A percentile compares a stretch with the other conserved stretches of the same genome.
These are phyloP conservation scores for Calcarisporium arbuscula DNA, from an alignment of 2,329 filamentous ascomycete genomes.

Conservation along the genomic window DNA sequence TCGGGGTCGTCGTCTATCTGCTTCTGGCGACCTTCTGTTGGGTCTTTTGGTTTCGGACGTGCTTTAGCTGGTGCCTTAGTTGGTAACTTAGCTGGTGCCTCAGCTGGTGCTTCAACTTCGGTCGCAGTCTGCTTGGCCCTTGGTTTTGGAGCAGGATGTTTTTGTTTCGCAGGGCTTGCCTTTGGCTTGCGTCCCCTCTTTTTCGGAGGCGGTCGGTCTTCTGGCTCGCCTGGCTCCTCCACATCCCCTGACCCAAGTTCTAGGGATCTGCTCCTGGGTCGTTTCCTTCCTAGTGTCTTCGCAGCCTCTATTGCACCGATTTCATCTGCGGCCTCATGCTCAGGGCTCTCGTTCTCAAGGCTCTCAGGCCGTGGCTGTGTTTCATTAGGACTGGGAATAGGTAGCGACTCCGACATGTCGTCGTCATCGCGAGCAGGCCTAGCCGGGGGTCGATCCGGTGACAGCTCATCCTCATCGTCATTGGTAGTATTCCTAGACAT, in stretches of 20 bases:
- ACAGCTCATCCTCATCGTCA: slow-evolving; percentile 25
- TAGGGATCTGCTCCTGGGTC: slow-evolving; percentile 31
- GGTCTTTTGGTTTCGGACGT: slow-evolving; percentile 5
- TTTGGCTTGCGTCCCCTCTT: slow-evolving; percentile 26
- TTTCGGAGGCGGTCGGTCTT: slow-evolving; percentile 25
- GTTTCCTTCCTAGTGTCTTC: slow-evolving; percentile 34
- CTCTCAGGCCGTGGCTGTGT: slow-evolving; percentile 2
- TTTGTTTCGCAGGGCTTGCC: slow-evolving; percentile 37
- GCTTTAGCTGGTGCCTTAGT: slow-evolving; percentile 1
- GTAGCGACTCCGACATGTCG: not conserved
- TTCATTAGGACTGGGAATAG: not conserved
- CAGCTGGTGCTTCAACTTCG: not conserved
- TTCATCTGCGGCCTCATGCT: slow-evolving; percentile 34
- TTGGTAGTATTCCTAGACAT: not conserved
- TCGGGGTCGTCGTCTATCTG: slow-evolving; percentile 18
- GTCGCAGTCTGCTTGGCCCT: slow-evolving; percentile 11
- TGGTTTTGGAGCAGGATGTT: slow-evolving; percentile 24
- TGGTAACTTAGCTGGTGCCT: not conserved
- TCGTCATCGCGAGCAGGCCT: slow-evolving; percentile 9
- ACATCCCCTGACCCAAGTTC: slow-evolving; percentile 31
- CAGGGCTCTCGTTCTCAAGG: slow-evolving; percentile 5
- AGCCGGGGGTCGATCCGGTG: slow-evolving; percentile 19
- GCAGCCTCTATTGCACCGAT: slow-evolving; percentile 38
- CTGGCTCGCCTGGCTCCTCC: slow-evolving; percentile 17
- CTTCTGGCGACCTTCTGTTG: slow-evolving; percentile 13